A percentile compares a stretch with the other conserved stretches of the same genome.
Evolutionary conservation across 2,329 filamentous ascomycete species (phyloP).

Genomic region (Pestalotiopsis sp.): DNA sequence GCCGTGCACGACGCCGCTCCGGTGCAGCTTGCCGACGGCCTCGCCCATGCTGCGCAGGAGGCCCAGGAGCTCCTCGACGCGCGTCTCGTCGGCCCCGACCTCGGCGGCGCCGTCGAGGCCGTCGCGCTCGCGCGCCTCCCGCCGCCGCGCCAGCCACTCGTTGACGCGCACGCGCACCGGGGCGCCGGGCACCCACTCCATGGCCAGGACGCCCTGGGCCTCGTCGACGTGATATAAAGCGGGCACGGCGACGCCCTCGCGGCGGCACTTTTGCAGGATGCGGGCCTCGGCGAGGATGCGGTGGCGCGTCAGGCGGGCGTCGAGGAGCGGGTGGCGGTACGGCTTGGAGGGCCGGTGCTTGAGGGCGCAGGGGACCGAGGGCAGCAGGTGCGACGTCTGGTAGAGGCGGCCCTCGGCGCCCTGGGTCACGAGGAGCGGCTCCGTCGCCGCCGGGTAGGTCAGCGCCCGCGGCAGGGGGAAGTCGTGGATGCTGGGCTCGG

Average conservation of each 20-base stretch:
- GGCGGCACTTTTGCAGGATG: constrained; percentile 76
- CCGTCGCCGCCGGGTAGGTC: constrained; percentile 59
- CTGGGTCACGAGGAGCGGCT: constrained; percentile 79
- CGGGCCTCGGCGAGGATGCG: constrained; percentile 88
- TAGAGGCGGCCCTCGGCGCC: constrained; percentile 96
- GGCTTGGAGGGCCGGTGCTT: constrained; percentile 92
- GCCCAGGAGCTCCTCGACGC: constrained; percentile 55
- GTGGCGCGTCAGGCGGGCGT: constrained; percentile 82
- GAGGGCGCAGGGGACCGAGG: constrained; percentile 72
- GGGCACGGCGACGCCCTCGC: constrained; percentile 81
- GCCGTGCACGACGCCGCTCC: constrained; percentile 86
- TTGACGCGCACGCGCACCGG: constrained; percentile 74
- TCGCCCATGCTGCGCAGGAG: constrained; percentile 73
- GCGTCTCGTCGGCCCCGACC: constrained; percentile 34
- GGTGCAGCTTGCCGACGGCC: constrained; percentile 78
- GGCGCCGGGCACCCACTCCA: constrained; percentile 81
- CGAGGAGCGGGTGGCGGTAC: constrained; percentile 89
- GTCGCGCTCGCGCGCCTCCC: constrained; percentile 10
- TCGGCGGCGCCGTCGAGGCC: constrained; percentile 11
- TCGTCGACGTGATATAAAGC: constrained; percentile 74
- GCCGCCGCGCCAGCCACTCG: constrained; percentile 61
- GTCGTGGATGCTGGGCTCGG: constrained; percentile 14
- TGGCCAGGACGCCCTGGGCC: constrained; percentile 71
- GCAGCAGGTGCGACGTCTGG: constrained; percentile 77
- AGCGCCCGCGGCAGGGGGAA: constrained; percentile 68